A percentile compares a stretch with the other conserved stretches of the same genome.
These are phyloP conservation scores for Hortaea sp. DNA, from an alignment of 2,329 filamentous ascomycete species.

Conservation along the genomic window DNA sequence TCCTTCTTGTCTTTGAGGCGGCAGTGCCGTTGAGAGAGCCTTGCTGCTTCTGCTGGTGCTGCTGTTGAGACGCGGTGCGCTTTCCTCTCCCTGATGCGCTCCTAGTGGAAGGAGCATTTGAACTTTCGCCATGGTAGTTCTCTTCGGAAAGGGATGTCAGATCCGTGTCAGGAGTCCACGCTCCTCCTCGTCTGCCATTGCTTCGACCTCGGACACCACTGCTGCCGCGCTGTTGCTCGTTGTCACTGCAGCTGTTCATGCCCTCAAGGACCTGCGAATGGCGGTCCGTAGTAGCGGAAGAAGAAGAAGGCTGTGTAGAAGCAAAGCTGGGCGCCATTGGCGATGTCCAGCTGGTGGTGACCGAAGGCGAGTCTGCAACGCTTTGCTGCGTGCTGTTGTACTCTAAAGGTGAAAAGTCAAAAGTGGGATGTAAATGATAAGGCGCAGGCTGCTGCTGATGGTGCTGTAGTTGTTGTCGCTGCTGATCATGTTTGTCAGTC, in stretches of 20 bases:
- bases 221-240: background rate
- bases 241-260: slow-evolving; percentile 2
- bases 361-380: slow-evolving; percentile 6
- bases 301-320: background rate
- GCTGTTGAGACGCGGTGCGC: no score
- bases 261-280: slow-evolving; percentile 6
- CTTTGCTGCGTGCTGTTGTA: slow-evolving; percentile 1
- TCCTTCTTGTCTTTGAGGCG: no score
- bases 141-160: slow-evolving; percentile 2
- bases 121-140: background rate
- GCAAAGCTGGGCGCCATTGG: slow-evolving; percentile 13
- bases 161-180: slow-evolving; percentile 4
- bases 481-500: background rate
- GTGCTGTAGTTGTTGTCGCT: background rate
- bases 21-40: no score
- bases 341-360: slow-evolving; percentile 15
- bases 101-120: background rate
- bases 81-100: no score
- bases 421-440: slow-evolving; percentile 2
- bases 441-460: background rate
- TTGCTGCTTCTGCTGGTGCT: no score
- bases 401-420: slow-evolving; percentile 6
- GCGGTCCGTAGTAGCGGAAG: no score
- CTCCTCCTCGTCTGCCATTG: background rate
- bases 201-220: no score